Evolutionary conservation across 2,329 filamentous ascomycete species (phyloP).

Genomic region (Shiraia sp.): DNA sequence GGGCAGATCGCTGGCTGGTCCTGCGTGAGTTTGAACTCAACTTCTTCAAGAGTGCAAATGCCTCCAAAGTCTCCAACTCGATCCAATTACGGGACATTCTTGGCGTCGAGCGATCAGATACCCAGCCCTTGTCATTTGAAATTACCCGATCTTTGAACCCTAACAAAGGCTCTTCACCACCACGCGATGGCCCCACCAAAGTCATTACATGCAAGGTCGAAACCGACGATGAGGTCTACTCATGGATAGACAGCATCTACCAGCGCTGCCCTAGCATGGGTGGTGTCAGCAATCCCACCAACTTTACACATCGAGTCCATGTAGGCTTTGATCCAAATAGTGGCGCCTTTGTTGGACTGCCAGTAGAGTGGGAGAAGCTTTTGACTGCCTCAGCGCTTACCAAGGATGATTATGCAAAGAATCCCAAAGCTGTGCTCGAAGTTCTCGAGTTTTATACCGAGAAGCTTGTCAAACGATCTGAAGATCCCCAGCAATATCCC

Average conservation of each 20-base stretch:
- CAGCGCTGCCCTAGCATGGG: slow-evolving; percentile 96
- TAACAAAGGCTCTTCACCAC: slow-evolving; percentile 63
- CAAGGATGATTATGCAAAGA: slow-evolving; percentile 97
- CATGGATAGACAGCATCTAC: slow-evolving; percentile 98
- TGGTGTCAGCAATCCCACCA: slow-evolving; percentile 96
- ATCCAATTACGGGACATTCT: slow-evolving; percentile 86
- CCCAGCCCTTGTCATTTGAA: slow-evolving; percentile 90
- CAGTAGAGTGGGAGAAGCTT: slow-evolving; percentile 95
- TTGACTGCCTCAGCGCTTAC: slow-evolving; percentile 96
- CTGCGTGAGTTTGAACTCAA: slow-evolving; percentile 91
- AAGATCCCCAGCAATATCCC: slow-evolving; percentile 70
- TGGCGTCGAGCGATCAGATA: slow-evolving; percentile 87
- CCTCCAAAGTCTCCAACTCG: slow-evolving; percentile 79
- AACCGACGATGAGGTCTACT: slow-evolving; percentile 93
- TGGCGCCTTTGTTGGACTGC: slow-evolving; percentile 91
- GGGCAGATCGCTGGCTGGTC: slow-evolving; percentile 91
- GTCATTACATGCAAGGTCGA: slow-evolving; percentile 92
- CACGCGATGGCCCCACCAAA: slow-evolving; percentile 78
- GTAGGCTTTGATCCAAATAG: slow-evolving; percentile 96
- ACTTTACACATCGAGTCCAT: slow-evolving; percentile 96
- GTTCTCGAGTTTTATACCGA: slow-evolving; percentile 85
- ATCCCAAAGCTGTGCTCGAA: slow-evolving; percentile 73
- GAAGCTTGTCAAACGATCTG: slow-evolving; percentile 71
- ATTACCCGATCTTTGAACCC: slow-evolving; percentile 75
- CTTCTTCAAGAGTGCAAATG: slow-evolving; percentile 88